Conservation (phyloP, 1,284 basidiomycete genomes). For the Cryptococcus hybrid region DNA sequence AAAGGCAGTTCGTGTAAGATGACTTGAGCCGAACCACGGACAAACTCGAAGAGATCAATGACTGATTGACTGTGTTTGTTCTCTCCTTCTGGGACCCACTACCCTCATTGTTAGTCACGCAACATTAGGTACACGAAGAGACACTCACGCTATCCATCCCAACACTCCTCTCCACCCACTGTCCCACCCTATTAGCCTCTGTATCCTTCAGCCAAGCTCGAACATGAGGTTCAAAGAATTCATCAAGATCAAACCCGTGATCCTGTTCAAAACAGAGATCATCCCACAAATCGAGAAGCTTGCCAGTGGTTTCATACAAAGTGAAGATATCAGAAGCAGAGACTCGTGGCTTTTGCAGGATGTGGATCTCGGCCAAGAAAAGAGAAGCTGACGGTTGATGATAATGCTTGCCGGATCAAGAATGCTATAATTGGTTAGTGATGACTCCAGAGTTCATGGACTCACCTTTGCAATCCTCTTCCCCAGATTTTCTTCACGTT, state of each 20-base stretch:
- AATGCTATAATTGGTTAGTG: slow-evolving; percentile 6
- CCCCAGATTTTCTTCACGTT: slow-evolving; percentile 38
- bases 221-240: slow-evolving; percentile 50
- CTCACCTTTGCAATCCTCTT: slow-evolving; percentile 23
- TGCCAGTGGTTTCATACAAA: slow-evolving; percentile 43
- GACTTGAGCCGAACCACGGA: slow-evolving; percentile 36
- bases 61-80: slow-evolving; percentile 45
- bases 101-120: background rate
- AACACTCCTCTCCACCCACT: slow-evolving; percentile 48
- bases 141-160: slow-evolving; percentile 45
- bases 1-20: slow-evolving; percentile 44
- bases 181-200: slow-evolving; percentile 41
- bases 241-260: slow-evolving; percentile 44
- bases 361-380: slow-evolving; percentile 47
- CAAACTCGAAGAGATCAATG: slow-evolving; percentile 48
- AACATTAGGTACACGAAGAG: background rate
- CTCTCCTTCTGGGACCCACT: slow-evolving; percentile 48
- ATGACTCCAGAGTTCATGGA: background rate
- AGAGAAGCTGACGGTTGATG: slow-evolving; percentile 45
- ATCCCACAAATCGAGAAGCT: slow-evolving; percentile 40
- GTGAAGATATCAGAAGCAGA: slow-evolving; percentile 40
- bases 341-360: slow-evolving; percentile 34
- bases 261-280: slow-evolving; percentile 40
- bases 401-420: slow-evolving; percentile 44
- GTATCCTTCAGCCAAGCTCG: slow-evolving; percentile 47